A percentile compares a stretch with the other conserved stretches of the same genome.
Conservation (phyloP, 306 rosid genomes). For the Lagenaria siceraria region DNA sequence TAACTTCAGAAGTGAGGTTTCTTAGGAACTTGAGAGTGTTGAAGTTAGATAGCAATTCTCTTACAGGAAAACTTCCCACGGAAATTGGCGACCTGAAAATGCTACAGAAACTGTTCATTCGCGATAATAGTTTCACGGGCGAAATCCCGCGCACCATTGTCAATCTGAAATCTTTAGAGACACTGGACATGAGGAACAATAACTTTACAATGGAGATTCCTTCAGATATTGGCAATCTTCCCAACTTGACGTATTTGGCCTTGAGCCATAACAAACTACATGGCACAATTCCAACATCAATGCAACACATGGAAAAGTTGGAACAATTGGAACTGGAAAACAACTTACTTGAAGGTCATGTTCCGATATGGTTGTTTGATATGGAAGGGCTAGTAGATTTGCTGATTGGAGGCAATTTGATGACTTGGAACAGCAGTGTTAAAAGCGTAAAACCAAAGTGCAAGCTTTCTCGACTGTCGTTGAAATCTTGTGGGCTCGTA, state of each 20-base stretch:
- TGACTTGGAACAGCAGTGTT: constrained; percentile 14
- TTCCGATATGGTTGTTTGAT: constrained; percentile 15
- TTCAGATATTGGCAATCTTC: constrained; percentile 5
- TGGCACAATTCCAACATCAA: constrained; percentile 19
- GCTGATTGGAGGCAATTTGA: constrained; percentile 11
- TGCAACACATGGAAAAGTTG: constrained; percentile 8
- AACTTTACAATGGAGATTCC: constrained; percentile 9
- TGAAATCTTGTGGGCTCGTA: constrained; percentile 16
- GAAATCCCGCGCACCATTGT: neutral
- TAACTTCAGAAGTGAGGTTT: constrained; percentile 4
- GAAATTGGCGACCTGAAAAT: constrained; percentile 12
- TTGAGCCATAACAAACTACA: constrained; percentile 11
- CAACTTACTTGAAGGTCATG: constrained; percentile 10
- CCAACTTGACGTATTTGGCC: constrained; percentile 18
- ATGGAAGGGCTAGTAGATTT: constrained; percentile 11
- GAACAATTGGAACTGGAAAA: constrained; percentile 1
- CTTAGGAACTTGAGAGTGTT: neutral
- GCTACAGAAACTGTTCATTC: constrained; percentile 6
- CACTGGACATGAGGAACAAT: constrained; percentile 16
- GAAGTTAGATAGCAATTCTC: constrained; percentile 14
- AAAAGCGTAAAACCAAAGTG: constrained; percentile 3
- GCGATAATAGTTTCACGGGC: constrained; percentile 4
- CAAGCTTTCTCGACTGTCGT: constrained; percentile 13
- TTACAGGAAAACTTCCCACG: constrained; percentile 3
- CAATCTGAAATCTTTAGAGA: neutral